Base-by-base conservation (phyloP, 768 basidiomycete species). In the Russula brevipes region DNA sequence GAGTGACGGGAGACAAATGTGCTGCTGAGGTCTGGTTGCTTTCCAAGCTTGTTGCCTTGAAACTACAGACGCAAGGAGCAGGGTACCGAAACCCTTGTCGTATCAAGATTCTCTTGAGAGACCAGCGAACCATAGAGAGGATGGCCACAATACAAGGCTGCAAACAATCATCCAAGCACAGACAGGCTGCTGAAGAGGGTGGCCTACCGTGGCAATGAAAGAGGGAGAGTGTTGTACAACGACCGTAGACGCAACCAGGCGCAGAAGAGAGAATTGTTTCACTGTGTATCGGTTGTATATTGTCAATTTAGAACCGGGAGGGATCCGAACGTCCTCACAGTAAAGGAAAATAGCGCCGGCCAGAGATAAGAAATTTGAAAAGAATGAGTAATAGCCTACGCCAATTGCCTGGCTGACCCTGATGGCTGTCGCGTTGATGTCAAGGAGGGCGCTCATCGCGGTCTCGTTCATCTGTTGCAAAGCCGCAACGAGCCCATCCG, bases 381-480 rank as follows among this genome's bases (percentile, higher is more conserved):
- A 60, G n/a, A 51, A 38, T 45, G 49, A 45, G 41, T 55, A 33
- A 12, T 41, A 44, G 39, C 47, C 35, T n/a, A 24, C n/a, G 4
- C 54, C 60, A 41, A 66, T 53, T 6, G 58, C 39, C 8, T 50
- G 38, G 46, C 58, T 67, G 33, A 67, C 54, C 51, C 44, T 61
- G 39, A 51, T 19, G 9, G 63, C 63, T 36, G 63, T 60, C 3
- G 39, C 44, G 42, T 66, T 57, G 24, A 67, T 58, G 30, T 66
- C 60, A 44, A 38, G 31, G 30, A 61, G 60, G 3, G 66, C 59
- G n/a, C 14, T 42, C 51, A 59, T 45, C 5, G 51, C 54, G 14
- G 58, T 60, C 35, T 63, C 66, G 16, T 66, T 58, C 56, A 66
- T 60, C 17, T 7, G 54, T 31, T 53, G 38, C n/a, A 68, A 9